These are phyloP conservation scores for Saccharum officinarum DNA, from an alignment of 176 grass and related monocot species.

Conservation along the genomic window DNA sequence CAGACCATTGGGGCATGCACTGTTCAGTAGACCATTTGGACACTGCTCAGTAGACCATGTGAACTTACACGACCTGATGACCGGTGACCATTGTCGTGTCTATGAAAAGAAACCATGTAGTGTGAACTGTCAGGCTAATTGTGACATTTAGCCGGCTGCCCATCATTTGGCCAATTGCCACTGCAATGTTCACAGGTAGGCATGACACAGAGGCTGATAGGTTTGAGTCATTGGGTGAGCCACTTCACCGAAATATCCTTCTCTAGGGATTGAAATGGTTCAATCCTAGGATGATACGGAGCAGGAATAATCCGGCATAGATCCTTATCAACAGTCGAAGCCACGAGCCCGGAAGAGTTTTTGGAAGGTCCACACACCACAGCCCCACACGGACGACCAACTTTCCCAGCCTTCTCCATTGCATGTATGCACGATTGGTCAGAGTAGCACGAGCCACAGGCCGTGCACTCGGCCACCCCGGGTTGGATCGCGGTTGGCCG, in stretches of 20 bases:
- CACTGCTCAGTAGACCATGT: conserved; percentile 13
- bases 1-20: background rate
- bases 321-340: conserved; percentile 8
- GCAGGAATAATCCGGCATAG: background rate
- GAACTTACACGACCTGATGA: background rate
- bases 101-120: background rate
- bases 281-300: background rate
- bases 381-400: background rate
- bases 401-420: background rate
- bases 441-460: no score
- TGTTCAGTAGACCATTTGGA: background rate
- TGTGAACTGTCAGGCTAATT: background rate
- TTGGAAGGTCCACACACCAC: background rate
- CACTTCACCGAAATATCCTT: conserved; percentile 3
- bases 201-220: background rate
- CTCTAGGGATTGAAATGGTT: background rate
- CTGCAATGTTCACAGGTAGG: background rate
- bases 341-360: background rate
- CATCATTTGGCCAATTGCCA: background rate
- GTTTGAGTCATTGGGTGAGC: background rate
- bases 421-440: background rate
- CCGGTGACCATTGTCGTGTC: background rate
- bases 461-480: no score
- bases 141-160: background rate
- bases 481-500: no score